Conservation (phyloP, 2,329 filamentous ascomycete genomes). For the Dothistroma septosporum region DNA sequence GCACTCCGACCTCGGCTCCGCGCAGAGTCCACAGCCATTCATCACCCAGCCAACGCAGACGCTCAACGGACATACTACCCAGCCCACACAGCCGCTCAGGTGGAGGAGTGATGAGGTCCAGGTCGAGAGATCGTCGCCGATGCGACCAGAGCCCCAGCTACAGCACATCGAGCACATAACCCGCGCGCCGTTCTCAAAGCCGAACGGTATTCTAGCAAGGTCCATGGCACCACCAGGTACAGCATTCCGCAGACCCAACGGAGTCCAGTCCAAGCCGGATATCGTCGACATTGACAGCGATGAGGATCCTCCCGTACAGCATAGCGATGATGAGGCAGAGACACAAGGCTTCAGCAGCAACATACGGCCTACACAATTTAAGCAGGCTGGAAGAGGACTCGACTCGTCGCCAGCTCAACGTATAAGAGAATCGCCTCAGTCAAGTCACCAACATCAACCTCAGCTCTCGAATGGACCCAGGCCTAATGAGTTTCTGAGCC, state of each 20-base stretch:
- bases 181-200: constrained; percentile 25
- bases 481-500: constrained; percentile 18
- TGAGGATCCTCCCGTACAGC: constrained; percentile 41
- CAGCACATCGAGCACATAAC: constrained; percentile 25
- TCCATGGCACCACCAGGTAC: constrained; percentile 75
- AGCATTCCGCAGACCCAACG: constrained; percentile 52
- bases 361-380: constrained; percentile 59
- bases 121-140: constrained; percentile 79
- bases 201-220: constrained; percentile 49
- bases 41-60: constrained; percentile 50
- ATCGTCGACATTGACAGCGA: constrained; percentile 38
- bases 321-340: constrained; percentile 28
- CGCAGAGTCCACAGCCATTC: constrained; percentile 18
- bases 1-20: constrained; percentile 20
- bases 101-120: constrained; percentile 60
- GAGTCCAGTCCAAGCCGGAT: constrained; percentile 21
- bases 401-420: constrained; percentile 31
- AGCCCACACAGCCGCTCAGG: constrained; percentile 45
- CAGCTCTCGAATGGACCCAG: constrained; percentile 4
- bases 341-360: constrained; percentile 47
- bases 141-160: constrained; percentile 41
- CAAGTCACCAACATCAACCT: neutral
- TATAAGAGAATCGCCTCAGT: constrained; percentile 29
- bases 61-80: constrained; percentile 38
- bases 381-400: constrained; percentile 38